These are phyloP conservation scores for Taphrina flavorubra DNA, from an alignment of 1,139 yeast genomes.

Conservation along the genomic window DNA sequence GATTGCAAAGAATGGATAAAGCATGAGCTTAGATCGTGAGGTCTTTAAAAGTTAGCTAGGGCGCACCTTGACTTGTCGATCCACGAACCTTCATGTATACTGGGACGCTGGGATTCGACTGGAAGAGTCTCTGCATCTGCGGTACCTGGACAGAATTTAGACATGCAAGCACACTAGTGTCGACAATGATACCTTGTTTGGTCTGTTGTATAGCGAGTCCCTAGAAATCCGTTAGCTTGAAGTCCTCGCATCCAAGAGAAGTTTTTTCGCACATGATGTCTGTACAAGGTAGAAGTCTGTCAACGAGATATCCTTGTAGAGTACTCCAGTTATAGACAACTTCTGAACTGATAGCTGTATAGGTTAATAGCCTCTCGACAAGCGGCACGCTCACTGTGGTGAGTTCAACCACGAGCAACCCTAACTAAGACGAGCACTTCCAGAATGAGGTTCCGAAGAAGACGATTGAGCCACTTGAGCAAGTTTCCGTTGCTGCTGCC, in stretches of 20 bases:
- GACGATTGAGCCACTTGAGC: constrained; percentile 6
- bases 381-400: neutral
- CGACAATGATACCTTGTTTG: constrained; percentile 24
- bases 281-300: no score
- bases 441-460: neutral
- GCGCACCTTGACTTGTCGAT: neutral
- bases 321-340: no score
- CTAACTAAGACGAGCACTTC: neutral
- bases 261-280: no score
- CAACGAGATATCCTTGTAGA: no score
- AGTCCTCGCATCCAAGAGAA: no score
- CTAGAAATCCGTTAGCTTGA: constrained; percentile 3
- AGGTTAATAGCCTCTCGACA: no score
- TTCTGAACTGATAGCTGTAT: no score
- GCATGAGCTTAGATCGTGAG: constrained; percentile 73
- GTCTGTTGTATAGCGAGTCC: constrained; percentile 39
- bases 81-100: constrained; percentile 52
- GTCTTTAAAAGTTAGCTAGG: constrained; percentile 43
- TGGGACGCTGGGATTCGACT: constrained; percentile 52
- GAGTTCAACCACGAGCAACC: constrained; percentile 2
- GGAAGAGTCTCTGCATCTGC: constrained; percentile 54
- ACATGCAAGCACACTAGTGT: neutral
- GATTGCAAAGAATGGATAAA: constrained; percentile 88
- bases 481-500: constrained; percentile 4
- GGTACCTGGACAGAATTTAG: constrained; percentile 47